Evolutionary conservation across 305 asterid genomes (phyloP).

Genomic region (Stenogyne calaminthoides): DNA sequence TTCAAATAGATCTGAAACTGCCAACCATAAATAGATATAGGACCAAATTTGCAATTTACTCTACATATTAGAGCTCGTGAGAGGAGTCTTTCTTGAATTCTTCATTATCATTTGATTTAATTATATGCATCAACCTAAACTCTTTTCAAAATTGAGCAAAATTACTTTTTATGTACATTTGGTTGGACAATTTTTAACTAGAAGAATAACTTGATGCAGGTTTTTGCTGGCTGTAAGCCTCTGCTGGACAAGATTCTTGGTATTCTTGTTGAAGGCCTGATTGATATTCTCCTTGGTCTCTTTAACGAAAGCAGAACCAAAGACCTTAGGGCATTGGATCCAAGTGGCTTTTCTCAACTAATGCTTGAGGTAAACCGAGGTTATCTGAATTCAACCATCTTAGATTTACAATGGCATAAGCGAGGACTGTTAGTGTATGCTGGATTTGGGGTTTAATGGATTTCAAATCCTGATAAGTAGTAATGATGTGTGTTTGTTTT

Average conservation of each 20-base stretch:
- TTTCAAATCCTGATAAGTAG: no score
- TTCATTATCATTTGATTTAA: background rate
- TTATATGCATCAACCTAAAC: conserved; percentile 8
- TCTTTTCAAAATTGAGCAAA: background rate
- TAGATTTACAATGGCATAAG: background rate
- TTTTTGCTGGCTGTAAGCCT: conserved; percentile 94
- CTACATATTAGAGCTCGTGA: background rate
- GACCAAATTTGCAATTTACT: no score
- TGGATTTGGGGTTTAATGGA: no score
- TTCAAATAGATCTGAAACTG: no score
- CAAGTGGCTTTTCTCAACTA: conserved; percentile 94
- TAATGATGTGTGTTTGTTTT: no score
- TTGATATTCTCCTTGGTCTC: conserved; percentile 84
- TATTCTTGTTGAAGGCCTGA: conserved; percentile 92
- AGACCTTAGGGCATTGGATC: conserved; percentile 80
- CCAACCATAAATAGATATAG: no score
- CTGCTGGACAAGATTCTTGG: conserved; percentile 91
- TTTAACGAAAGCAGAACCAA: conserved; percentile 66
- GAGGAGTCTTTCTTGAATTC: background rate
- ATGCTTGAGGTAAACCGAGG: conserved; percentile 83
- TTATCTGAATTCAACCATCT: conserved; percentile 4
- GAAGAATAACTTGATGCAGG: conserved; percentile 51
- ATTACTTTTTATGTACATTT: conserved; percentile 12
- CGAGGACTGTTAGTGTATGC: background rate
- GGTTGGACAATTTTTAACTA: conserved; percentile 17